phyloP scores from a whole-genome alignment of 805 yeast genomes.

The Teunomyces tritomae region DNA sequence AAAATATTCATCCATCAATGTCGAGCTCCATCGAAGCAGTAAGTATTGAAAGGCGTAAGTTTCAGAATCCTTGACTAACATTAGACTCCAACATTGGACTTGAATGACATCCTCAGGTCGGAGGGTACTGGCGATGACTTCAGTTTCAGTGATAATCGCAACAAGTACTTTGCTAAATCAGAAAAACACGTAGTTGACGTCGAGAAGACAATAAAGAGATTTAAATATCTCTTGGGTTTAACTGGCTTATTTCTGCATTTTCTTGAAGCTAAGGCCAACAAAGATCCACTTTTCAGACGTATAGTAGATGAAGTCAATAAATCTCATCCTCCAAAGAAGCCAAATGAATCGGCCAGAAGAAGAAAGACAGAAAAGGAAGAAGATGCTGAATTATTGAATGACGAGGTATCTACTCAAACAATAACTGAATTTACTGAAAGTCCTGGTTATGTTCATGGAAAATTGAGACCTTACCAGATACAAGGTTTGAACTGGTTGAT shows the following conservation, averaged over 20 bases:
- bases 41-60: background rate
- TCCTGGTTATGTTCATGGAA: slow-evolving; percentile 55
- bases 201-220: slow-evolving; percentile 62
- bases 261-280: slow-evolving; percentile 60
- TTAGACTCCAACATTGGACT: slow-evolving; percentile 6
- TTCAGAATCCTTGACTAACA: background rate
- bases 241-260: slow-evolving; percentile 69
- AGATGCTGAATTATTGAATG: slow-evolving; percentile 69
- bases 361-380: slow-evolving; percentile 77
- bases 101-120: slow-evolving; percentile 5
- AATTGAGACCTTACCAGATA: slow-evolving; percentile 68
- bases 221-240: slow-evolving; percentile 62
- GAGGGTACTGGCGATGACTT: slow-evolving; percentile 1
- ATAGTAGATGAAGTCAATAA: slow-evolving; percentile 44
- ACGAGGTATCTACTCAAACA: slow-evolving; percentile 33
- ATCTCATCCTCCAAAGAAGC: slow-evolving; percentile 5
- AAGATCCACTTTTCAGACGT: slow-evolving; percentile 54
- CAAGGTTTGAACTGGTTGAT: slow-evolving; percentile 82
- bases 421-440: slow-evolving; percentile 50
- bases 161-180: slow-evolving; percentile 30
- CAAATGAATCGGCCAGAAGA: slow-evolving; percentile 37
- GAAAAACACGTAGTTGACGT: slow-evolving; percentile 46
- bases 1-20: slow-evolving; percentile 6
- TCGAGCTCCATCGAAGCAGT: slow-evolving; percentile 8
- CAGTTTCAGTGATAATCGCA: slow-evolving; percentile 3